A percentile compares a stretch with the other conserved stretches of the same genome.
phyloP scores from a whole-genome alignment of 768 basidiomycete species.

The Amanita thiersii region DNA sequence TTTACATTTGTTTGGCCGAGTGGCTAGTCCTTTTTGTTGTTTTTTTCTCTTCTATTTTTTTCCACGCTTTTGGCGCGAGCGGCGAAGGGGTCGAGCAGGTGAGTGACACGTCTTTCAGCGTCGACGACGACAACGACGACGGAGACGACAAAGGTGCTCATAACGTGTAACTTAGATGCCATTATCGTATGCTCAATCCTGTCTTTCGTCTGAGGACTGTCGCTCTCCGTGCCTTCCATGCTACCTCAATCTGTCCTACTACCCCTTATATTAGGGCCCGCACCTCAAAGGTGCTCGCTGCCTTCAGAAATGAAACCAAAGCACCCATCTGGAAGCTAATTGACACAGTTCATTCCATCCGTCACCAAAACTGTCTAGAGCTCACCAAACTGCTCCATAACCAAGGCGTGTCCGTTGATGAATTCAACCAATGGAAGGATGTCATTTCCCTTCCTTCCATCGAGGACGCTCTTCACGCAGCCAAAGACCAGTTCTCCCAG shows the following conservation, averaged over 20 bases:
- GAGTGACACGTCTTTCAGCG: too few relatives aligned
- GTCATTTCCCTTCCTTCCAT: constrained; percentile 27
- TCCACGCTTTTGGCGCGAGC: neutral
- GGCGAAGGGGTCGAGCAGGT: neutral
- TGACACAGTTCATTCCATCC: constrained; percentile 18
- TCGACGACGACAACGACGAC: neutral
- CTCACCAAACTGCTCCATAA: constrained; percentile 22
- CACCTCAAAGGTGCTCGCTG: constrained; percentile 24
- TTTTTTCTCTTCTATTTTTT: neutral
- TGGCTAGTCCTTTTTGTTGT: constrained; percentile 5
- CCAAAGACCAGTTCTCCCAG: neutral
- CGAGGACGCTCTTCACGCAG: constrained; percentile 14
- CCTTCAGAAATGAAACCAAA: constrained; percentile 22
- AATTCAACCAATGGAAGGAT: constrained; percentile 32
- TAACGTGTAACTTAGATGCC: constrained; percentile 10
- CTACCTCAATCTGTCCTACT: constrained; percentile 9
- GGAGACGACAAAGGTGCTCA: neutral
- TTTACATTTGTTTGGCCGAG: constrained; percentile 14
- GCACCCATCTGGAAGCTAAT: constrained; percentile 38
- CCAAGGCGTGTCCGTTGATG: constrained; percentile 23
- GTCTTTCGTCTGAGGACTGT: constrained; percentile 11
- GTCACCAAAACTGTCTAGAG: constrained; percentile 14
- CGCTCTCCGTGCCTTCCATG: constrained; percentile 9
- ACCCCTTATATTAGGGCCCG: constrained; percentile 14
- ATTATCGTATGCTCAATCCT: constrained; percentile 15